Evolutionary conservation across 306 rosid genomes (phyloP), one percentile per base, ranked within the genome.

Genomic region (Glycyrrhiza uralensis): DNA sequence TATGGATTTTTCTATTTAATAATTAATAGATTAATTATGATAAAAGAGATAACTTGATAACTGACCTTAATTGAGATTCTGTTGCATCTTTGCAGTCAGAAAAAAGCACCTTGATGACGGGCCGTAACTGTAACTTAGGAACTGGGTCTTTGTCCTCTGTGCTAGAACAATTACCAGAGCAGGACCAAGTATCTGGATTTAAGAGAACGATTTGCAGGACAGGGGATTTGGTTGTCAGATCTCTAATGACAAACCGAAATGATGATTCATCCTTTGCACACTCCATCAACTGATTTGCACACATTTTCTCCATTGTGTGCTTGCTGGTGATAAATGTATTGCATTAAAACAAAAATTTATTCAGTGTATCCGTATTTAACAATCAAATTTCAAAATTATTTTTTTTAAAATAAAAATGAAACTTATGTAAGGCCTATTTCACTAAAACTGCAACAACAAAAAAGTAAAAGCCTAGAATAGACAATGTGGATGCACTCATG

Each of bases 201-300:
- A 87, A 70, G 18, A 93, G 91, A 60, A 85, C 82, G 75, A 94
- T 71, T 83, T 87, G 96, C 84, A 89, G 79, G 70, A 74, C 65
- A 39, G 91, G 87, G 71, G 83, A 65, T 76, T 67, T 81, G 70
- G 88, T 84, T 79, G 81, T 77, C 76, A 94, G 77, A 73, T 94
- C 97, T 74, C 85, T 86, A 56, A 89, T 76, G 70, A 86, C 82
- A n/a, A 90, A 91, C 76, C 99, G 88, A 79, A 83, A 94, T n/a
- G 91, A 82, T 49, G 92, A 81, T 84, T 91, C 96, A 42, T 89
- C 95, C 45, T 76, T 82, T 57, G 96, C 93, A 81, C 83, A 81
- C 79, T 89, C 91, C 39, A 85, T 52, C 78, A 91, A 85, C 90
- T 83, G 94, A 82, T 69, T 81, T 15, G 88, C 87, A 41, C 89